phyloP scores from a whole-genome alignment of 202 grass and related monocot genomes.

The Brachypodium distachyon region DNA sequence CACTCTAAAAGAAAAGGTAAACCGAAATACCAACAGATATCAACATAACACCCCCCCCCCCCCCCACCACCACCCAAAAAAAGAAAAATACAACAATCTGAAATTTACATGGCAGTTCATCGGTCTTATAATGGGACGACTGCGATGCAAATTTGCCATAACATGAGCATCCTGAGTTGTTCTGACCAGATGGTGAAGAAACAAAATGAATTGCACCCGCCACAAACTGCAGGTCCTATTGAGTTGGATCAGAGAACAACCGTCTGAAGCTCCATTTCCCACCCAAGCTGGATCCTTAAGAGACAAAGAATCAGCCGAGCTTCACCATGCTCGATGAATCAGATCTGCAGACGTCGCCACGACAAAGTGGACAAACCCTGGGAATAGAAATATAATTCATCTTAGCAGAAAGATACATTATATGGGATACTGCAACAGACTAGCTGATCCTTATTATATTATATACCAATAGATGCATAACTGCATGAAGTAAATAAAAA shows the following conservation, averaged over 20 bases:
- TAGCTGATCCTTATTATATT: background rate
- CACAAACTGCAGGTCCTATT: conserved; percentile 14
- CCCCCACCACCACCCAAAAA: too few species aligned
- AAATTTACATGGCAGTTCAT: conserved; percentile 35
- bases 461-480: background rate
- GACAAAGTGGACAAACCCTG: conserved; percentile 98
- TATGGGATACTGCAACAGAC: background rate
- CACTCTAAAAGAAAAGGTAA: background rate
- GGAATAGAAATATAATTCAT: background rate
- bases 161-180: conserved; percentile 19
- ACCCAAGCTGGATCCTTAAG: conserved; percentile 14
- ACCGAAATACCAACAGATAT: conserved; percentile 24
- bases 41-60: conserved; percentile 27
- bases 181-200: background rate
- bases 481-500: background rate
- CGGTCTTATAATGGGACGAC: conserved; percentile 28
- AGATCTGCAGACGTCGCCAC: conserved; percentile 73
- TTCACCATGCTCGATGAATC: conserved; percentile 46
- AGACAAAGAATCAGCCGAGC: conserved; percentile 38
- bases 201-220: background rate
- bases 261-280: conserved; percentile 11
- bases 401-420: background rate
- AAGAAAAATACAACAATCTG: conserved; percentile 30
- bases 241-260: conserved; percentile 2
- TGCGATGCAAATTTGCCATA: conserved; percentile 10